Evolutionary conservation across 495 filamentous ascomycete species (phyloP), one percentile per base, ranked within the genome.

Genomic region (Hypoxylon trugodes): DNA sequence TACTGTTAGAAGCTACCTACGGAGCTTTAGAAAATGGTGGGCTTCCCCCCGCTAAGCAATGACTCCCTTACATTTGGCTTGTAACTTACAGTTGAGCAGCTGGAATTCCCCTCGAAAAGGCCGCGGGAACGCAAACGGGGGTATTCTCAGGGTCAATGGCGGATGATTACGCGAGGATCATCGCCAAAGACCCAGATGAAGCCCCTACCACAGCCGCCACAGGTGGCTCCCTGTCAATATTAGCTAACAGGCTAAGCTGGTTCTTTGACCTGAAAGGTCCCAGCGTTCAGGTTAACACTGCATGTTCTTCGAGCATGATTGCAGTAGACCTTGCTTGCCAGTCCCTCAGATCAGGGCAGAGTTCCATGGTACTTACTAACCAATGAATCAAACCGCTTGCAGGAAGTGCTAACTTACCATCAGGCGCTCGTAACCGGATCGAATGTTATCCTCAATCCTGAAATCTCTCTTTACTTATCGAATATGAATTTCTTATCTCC

Each of bases 1-100:
- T 79, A 2, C 60, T 82, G 6, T 70, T 88, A 3, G 85, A 88
- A 58, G 66, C 74, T 2, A 69, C 76, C 2, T 88, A 86, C 51
- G 77, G 83, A 53, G 77, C 75, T 0, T 66, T 87, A 16, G 84
- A 88, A 48, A 73, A 77, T 10, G 80, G 71, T 41, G 7, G 28
- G 28, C 4, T 10, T 4, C 28, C 28, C 5, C 10, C 10, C 5
- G 28, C 28, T 10, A 10, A 30, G 28, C 4, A 30, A 30, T 30
- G n/a, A n/a, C n/a, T n/a, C n/a, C n/a, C n/a, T n/a, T n/a, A 30
- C 10, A 30, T 4, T 4, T 30, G 10, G 4, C 28, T 30, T 30
- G 13, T 10, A n/a, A n/a, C n/a, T n/a, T 38, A n/a, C n/a, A 25
- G 19, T 10, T 4, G 19, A 18, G 6, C 28, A 58, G 42, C 52